Evolutionary conservation across 352 stramenopile species (phyloP).

Genomic region (Phytophthora pseudosyringae): DNA sequence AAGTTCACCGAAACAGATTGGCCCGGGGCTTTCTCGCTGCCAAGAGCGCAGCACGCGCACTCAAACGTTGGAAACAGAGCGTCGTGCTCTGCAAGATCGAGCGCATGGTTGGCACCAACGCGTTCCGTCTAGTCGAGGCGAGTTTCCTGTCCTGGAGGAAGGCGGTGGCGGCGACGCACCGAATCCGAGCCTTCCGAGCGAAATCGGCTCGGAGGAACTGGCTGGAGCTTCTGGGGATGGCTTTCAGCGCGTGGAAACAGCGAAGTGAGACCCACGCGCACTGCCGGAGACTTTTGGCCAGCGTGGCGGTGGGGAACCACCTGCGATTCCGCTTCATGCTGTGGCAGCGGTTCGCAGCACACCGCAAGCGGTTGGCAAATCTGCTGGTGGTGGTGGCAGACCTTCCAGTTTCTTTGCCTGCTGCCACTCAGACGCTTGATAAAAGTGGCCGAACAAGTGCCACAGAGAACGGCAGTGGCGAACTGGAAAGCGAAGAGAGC

Average conservation of each 20-base stretch:
- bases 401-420: background rate
- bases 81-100: conserved; percentile 59
- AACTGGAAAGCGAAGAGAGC: background rate
- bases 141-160: conserved; percentile 61
- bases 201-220: conserved; percentile 18
- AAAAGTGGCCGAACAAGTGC: background rate
- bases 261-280: conserved; percentile 36
- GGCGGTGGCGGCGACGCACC: conserved; percentile 18
- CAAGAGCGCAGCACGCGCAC: conserved; percentile 5
- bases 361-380: conserved; percentile 37
- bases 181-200: conserved; percentile 31
- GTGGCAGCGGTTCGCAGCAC: conserved; percentile 52
- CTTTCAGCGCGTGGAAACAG: conserved; percentile 46
- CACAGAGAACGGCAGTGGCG: background rate
- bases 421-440: background rate
- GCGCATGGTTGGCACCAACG: conserved; percentile 47
- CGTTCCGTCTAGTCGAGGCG: conserved; percentile 14
- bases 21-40: conserved; percentile 19
- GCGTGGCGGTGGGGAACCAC: conserved; percentile 39
- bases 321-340: conserved; percentile 59
- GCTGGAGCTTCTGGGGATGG: conserved; percentile 6
- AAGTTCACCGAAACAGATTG: conserved; percentile 18
- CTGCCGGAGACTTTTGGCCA: conserved; percentile 46
- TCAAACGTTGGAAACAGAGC: conserved; percentile 50
- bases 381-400: conserved; percentile 28